These are phyloP conservation scores for Aspergillus alliaceus DNA, from an alignment of 2,329 filamentous ascomycete genomes.

Conservation along the genomic window DNA sequence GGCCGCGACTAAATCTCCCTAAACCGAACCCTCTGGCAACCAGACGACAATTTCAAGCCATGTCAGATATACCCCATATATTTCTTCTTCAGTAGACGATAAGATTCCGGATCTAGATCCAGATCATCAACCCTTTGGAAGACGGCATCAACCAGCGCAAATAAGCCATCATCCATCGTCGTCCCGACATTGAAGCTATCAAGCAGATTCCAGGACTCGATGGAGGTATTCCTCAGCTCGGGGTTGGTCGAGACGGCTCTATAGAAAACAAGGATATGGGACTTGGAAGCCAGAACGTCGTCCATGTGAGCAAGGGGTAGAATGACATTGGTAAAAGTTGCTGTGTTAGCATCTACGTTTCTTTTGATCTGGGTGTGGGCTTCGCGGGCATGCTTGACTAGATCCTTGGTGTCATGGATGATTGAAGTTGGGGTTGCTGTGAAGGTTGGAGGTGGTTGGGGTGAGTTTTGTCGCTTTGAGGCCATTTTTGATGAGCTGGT, in stretches of 20 bases:
- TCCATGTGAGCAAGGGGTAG: neutral
- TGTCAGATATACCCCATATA: neutral
- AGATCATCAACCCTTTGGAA: accelerated
- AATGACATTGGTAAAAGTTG: neutral
- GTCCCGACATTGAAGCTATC: neutral
- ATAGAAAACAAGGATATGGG: neutral
- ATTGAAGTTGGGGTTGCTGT: neutral
- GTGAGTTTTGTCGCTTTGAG: neutral
- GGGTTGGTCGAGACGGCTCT: neutral
- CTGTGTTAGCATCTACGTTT: neutral
- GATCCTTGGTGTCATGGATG: neutral
- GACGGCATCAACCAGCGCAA: neutral
- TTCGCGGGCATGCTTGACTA: neutral
- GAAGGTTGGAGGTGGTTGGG: neutral
- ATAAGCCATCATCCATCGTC: neutral
- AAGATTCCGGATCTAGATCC: neutral
- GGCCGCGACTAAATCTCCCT: neutral
- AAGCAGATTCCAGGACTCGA: neutral
- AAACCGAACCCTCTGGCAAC: neutral
- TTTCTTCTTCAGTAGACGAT: neutral
- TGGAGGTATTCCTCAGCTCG: neutral
- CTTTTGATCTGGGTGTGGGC: neutral
- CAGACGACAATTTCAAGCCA: neutral
- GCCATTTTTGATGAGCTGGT: neutral
- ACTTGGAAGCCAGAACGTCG: neutral